Base-by-base conservation (phyloP, 2,329 filamentous ascomycete genomes). In the Cyclaneusma minus region DNA sequence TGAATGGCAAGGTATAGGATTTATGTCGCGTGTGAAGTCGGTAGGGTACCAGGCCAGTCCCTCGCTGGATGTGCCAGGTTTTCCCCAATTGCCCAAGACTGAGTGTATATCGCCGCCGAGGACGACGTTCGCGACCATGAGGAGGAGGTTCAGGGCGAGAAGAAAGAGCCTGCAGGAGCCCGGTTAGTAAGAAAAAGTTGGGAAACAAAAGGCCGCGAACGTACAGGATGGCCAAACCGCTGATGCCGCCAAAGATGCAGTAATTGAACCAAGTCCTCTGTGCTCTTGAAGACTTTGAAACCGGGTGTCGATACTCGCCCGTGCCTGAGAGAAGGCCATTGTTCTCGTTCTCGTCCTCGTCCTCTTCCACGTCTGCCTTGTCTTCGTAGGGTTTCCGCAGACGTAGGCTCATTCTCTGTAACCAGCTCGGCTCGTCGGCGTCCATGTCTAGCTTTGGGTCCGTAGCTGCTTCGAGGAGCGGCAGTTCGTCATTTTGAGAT, bases 1-100 rank as follows among this genome's bases (percentile, higher is more conserved):
- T 2, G 67, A 74, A 44, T 78, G 72, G 34, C 69, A 74, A 2
- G 55, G 52, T 16, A 72, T 58, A 2, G 70, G 67, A 3, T 54
- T 42, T 11, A 68, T 51, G 25, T 64, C 60, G 8, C 56, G 52
- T 6, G 63, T 57, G 31, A 68, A 63, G 29, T 64, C 58, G 3
- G 60, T 55, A 1, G 62, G 58, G 31, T 60, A 61, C 48, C 54
- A 58, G 1, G 51, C 39, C 10, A 60, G 37, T 3, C 45, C 51
- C 28, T 58, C 48, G 22, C 50, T 42, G 31, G 43, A 47, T 6
- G 47, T 50, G 13, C 52, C 50, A 1, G 46, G 34, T 14, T 34
- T 32, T 9, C 54, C 54, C 54, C 53, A 58, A 33, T 43, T 41
- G 7, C 36, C 33, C 7, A 50, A 43, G 7, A 39, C 39, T 22